Percentiles rank a stretch among this genome's conserved stretches.
Conservation (phyloP, 495 filamentous ascomycete species). For the Baudoinia panamericana region DNA sequence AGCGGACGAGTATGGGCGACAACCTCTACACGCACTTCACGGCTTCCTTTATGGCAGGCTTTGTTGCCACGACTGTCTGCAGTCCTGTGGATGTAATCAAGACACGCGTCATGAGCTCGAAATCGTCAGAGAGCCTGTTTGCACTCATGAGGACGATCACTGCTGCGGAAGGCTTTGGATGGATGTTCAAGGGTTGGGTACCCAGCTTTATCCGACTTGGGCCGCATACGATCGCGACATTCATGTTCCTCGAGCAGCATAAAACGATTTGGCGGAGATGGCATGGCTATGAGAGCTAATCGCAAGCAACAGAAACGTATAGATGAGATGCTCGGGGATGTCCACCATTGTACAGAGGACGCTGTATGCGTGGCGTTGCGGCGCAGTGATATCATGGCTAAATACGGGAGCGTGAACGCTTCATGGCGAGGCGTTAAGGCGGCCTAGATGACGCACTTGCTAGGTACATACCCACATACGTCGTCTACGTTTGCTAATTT, state of each 20-base stretch:
- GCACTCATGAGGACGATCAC: constrained; percentile 44
- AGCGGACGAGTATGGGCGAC: constrained; percentile 56
- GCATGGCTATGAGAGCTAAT: constrained; percentile 12
- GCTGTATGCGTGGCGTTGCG: too few relatives aligned
- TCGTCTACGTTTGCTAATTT: too few relatives aligned
- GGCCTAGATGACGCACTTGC: too few relatives aligned
- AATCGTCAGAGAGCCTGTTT: constrained; percentile 33
- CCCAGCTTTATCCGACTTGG: constrained; percentile 89
- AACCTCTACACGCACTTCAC: constrained; percentile 73
- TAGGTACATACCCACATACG: too few relatives aligned
- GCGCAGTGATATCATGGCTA: too few relatives aligned
- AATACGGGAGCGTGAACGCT: too few relatives aligned
- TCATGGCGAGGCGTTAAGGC: too few relatives aligned
- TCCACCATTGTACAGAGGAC: too few relatives aligned
- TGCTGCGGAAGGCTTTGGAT: constrained; percentile 62
- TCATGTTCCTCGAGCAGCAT: constrained; percentile 87
- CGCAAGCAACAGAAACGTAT: too few relatives aligned
- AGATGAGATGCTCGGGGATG: too few relatives aligned
- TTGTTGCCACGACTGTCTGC: constrained; percentile 89
- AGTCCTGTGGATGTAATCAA: constrained; percentile 96
- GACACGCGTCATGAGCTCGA: constrained; percentile 80
- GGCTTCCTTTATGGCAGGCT: constrained; percentile 73
- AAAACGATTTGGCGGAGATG: constrained; percentile 46
- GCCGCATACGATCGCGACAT: constrained; percentile 87
- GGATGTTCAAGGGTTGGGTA: constrained; percentile 98